A percentile compares a stretch with the other conserved stretches of the same genome.
phyloP scores from a whole-genome alignment of 108 stramenopile species.

The Conticribra guillardii region DNA sequence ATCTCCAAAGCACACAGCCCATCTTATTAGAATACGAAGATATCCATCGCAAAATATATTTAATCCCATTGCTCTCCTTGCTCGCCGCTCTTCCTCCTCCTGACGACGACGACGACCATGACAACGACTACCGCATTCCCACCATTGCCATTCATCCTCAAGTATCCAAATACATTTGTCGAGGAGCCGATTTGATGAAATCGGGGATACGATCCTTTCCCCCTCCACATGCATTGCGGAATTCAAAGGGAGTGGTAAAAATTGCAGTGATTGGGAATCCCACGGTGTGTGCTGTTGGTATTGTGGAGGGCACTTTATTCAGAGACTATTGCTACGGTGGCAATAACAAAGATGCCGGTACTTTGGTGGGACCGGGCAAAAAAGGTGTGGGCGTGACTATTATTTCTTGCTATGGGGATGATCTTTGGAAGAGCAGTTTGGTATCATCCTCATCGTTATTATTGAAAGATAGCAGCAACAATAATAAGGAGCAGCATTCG shows the following conservation, averaged over 20 bases:
- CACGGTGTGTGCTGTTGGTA: constrained; percentile 77
- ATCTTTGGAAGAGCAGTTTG: constrained; percentile 63
- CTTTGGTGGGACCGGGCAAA: constrained; percentile 54
- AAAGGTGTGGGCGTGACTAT: constrained; percentile 77
- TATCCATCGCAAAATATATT: constrained; percentile 29
- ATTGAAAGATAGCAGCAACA: no score
- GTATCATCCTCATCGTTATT: no score
- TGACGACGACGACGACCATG: constrained; percentile 25
- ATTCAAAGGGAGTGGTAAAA: constrained; percentile 52
- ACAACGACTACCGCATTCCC: constrained; percentile 35
- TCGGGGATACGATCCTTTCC: constrained; percentile 71
- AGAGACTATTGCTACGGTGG: constrained; percentile 44
- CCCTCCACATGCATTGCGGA: constrained; percentile 38
- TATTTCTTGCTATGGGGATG: constrained; percentile 82
- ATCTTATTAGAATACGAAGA: constrained; percentile 45
- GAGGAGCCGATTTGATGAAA: constrained; percentile 86
- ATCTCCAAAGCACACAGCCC: constrained; percentile 40
- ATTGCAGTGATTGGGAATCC: constrained; percentile 69
- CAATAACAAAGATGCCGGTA: constrained; percentile 4
- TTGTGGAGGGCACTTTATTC: constrained; percentile 35
- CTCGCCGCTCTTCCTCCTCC: constrained; percentile 46
- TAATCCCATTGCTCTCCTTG: constrained; percentile 35
- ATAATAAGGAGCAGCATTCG: no score
- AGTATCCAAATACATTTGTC: constrained; percentile 79
- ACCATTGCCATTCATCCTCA: constrained; percentile 37